Evolutionary conservation across 331 rosid genomes (phyloP), one percentile per base, ranked within the genome.

Genomic region (Saraca asoca): DNA sequence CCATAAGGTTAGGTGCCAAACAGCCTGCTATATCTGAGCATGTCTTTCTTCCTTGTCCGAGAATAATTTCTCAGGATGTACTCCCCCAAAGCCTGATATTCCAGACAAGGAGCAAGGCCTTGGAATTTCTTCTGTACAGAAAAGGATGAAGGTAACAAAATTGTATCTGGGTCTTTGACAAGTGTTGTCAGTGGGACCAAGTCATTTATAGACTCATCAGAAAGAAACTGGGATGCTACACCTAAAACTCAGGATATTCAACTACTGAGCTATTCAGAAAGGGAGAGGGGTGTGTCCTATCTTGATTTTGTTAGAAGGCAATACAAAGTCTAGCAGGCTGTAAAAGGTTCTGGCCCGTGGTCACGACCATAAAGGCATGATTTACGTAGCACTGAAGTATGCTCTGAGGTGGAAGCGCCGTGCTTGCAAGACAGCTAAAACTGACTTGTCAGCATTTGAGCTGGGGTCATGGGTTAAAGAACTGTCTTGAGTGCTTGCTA

Each of bases 271-370:
- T 94, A 90, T 76, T 78, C 89, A 43, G 99, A 94, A 73, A 90
- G 99, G 99, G 97, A 94, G 84, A 94, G 85, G 80, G 99, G 99
- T 64, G 96, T 97, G 68, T 83, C 97, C 20, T 94, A 94, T 83
- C 87, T 94, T 73, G 99, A 94, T 84, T 94, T 94, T 83, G 99
- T 94, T 64, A 88, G 99, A 79, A 90, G 99, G 88, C 97, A 94
- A 72, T 94, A 88, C 85, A 94, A 83, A 83, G 94, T 86, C 78
- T 88, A 95, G 65, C 96, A 83, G 86, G 88, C 81, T 46, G 85
- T 79, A 74, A 94, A 90, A 85, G 85, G 82, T 75, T 66, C 86
- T 37, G 64, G 80, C 50, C 99, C 88, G 69, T 86, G 82, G 83
- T 81, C 91, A 55, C 84, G 96, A 69, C 74, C 95, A 42, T 96